Percentiles rank a stretch among this genome's conserved stretches.
These are phyloP conservation scores for Kluyveromyces sp. DNA, from an alignment of 1,139 yeast genomes.

Conservation along the genomic window DNA sequence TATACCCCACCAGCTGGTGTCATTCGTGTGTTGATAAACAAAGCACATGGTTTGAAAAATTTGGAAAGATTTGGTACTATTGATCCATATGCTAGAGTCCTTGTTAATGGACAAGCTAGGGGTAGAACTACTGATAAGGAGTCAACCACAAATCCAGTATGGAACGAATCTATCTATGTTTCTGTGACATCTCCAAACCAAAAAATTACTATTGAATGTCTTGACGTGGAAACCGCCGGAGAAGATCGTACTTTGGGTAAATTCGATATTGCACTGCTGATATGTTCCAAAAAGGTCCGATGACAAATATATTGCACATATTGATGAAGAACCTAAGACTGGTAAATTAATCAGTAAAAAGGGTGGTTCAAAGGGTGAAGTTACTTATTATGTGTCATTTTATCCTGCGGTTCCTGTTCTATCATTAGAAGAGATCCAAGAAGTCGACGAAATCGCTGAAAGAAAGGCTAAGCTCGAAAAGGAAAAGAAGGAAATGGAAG, in stretches of 20 bases:
- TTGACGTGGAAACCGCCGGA: conserved; percentile 77
- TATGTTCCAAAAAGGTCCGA: conserved; percentile 54
- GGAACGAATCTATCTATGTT: conserved; percentile 77
- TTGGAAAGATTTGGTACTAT: conserved; percentile 83
- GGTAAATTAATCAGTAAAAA: conserved; percentile 56
- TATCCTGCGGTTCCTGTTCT: conserved; percentile 74
- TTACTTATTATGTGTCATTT: conserved; percentile 68
- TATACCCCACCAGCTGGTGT: conserved; percentile 93
- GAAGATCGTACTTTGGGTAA: conserved; percentile 84
- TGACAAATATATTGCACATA: conserved; percentile 51
- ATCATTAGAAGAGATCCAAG: conserved; percentile 64
- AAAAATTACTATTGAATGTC: conserved; percentile 72
- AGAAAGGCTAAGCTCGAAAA: conserved; percentile 30
- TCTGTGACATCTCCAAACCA: conserved; percentile 79
- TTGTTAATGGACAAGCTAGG: conserved; percentile 68
- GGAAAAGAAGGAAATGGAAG: conserved; percentile 26
- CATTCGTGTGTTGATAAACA: conserved; percentile 62
- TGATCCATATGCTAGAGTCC: conserved; percentile 82
- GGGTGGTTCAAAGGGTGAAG: conserved; percentile 66
- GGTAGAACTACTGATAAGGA: conserved; percentile 70
- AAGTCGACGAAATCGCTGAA: conserved; percentile 40
- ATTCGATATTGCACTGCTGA: conserved; percentile 62
- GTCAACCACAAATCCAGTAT: conserved; percentile 68
- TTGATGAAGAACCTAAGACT: conserved; percentile 48
- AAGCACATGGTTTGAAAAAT: conserved; percentile 70